A percentile compares a stretch with the other conserved stretches of the same genome.
These are phyloP conservation scores for Anastatica hierochuntica DNA, from an alignment of 345 rosid genomes.

Conservation along the genomic window DNA sequence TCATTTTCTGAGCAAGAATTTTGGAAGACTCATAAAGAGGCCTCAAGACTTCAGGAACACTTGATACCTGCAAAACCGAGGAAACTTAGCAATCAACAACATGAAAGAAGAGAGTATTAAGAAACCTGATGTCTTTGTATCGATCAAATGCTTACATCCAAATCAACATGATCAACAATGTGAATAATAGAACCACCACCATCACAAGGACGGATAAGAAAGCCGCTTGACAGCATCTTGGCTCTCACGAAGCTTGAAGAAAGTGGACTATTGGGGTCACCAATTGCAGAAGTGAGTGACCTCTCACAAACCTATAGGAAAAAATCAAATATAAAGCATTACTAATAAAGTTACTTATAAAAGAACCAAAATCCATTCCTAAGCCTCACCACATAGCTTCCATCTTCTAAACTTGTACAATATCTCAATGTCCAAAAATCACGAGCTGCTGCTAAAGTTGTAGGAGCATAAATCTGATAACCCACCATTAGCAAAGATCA, in stretches of 20 bases:
- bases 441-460: slow-evolving; percentile 87
- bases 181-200: slow-evolving; percentile 93
- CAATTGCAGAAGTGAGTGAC: slow-evolving; percentile 69
- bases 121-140: not conserved
- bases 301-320: slow-evolving; percentile 81
- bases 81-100: no score
- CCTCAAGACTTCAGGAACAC: slow-evolving; percentile 91
- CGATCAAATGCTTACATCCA: slow-evolving; percentile 76
- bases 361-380: not conserved
- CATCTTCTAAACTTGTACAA: slow-evolving; percentile 82
- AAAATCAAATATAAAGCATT: no score
- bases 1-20: slow-evolving; percentile 91
- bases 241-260: slow-evolving; percentile 74
- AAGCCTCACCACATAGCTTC: slow-evolving; percentile 66
- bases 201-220: slow-evolving; percentile 81
- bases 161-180: slow-evolving; percentile 94
- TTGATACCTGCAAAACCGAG: slow-evolving; percentile 44
- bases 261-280: slow-evolving; percentile 75
- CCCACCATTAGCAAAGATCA: no score
- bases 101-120: not conserved
- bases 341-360: no score
- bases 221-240: slow-evolving; percentile 89
- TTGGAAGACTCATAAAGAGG: slow-evolving; percentile 92
- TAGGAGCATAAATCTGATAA: slow-evolving; percentile 76
- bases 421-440: slow-evolving; percentile 95